Evolutionary conservation across 2,329 filamentous ascomycete genomes (phyloP).

Genomic region (Cladosporium oxysporum): DNA sequence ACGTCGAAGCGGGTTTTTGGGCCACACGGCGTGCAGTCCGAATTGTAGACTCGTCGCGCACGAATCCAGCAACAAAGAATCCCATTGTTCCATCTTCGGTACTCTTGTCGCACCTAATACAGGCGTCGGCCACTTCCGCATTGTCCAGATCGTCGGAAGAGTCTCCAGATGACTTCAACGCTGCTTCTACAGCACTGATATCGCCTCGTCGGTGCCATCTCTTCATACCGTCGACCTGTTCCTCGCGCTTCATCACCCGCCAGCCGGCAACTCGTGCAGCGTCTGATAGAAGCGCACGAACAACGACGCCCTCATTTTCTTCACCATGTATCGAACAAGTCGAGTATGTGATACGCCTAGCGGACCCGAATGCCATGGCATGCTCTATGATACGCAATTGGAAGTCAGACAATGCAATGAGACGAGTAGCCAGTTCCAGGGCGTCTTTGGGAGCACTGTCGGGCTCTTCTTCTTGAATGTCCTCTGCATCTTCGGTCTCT

Average conservation of each 20-base stretch:
- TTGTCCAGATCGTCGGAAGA: conserved; percentile 23
- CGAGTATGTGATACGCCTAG: conserved; percentile 80
- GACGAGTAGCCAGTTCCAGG: conserved; percentile 60
- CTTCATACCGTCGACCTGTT: conserved; percentile 75
- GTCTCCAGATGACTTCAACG: conserved; percentile 24
- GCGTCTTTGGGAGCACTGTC: conserved; percentile 48
- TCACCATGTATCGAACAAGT: conserved; percentile 86
- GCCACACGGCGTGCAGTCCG: not conserved
- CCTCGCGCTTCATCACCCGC: conserved; percentile 69
- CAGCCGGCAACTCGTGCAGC: conserved; percentile 70
- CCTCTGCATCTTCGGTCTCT: conserved; percentile 20
- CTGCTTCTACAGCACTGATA: conserved; percentile 38
- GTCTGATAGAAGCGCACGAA: conserved; percentile 67
- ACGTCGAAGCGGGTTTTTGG: not conserved
- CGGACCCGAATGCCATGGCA: conserved; percentile 77
- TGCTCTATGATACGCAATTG: conserved; percentile 81
- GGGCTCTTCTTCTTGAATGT: conserved; percentile 42
- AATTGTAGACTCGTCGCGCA: conserved; percentile 52
- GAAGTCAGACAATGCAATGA: conserved; percentile 75
- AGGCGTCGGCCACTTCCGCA: conserved; percentile 63
- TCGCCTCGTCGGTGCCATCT: conserved; percentile 67
- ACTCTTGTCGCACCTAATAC: conserved; percentile 78
- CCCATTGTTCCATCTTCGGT: conserved; percentile 86
- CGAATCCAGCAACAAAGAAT: conserved; percentile 91
- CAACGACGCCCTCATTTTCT: conserved; percentile 87